Evolutionary conservation across 108 stramenopile species (phyloP), one percentile per base, ranked within the genome.

Genomic region (Chaetoceros muelleri): DNA sequence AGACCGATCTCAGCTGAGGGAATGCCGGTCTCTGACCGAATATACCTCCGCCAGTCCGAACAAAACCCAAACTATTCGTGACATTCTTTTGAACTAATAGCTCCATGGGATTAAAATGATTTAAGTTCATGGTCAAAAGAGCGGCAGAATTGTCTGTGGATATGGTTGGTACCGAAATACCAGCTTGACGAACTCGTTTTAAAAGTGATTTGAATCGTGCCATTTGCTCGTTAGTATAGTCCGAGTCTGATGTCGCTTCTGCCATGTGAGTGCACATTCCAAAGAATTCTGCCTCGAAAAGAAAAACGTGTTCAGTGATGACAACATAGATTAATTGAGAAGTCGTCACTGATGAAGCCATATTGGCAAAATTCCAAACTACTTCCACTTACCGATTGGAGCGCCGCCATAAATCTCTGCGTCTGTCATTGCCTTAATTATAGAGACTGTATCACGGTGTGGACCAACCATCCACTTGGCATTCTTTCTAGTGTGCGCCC

Each of bases 221-320:
- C 48, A 86, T 76, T 67, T 86, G 84, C 24, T 66, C 60, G 19
- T 77, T 27, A 13, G 84, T 80, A 66, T 75, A 82, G 1, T 53
- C 62, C 2, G 74, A 75, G 20, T 66, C 68, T 22, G 67, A 53
- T n/a, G 47, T 62, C 24, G 84, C 84, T 18, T 86, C 84, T n/a
- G 84, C 84, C 84, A 86, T 86, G 66, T 86, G 84, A 3, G 84
- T 86, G 53, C 78, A 76, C 76, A 86, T 76, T 17, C 84, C 84
- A 49, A 61, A 80, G 53, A 86, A 86, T 40, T 80, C 67, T 49
- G n/a, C n/a, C n/a, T n/a, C n/a, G n/a, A n/a, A n/a, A n/a, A 22
- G 2, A 31, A 1, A 22, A 44, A 54, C 3, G 23, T 5, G 17
- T 5, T 18, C 2, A 13, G 3, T n/a, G n/a, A n/a, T n/a, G n/a